Evolutionary conservation across 805 yeast species (phyloP).

Genomic region (Blastobotrys peoriensis): DNA sequence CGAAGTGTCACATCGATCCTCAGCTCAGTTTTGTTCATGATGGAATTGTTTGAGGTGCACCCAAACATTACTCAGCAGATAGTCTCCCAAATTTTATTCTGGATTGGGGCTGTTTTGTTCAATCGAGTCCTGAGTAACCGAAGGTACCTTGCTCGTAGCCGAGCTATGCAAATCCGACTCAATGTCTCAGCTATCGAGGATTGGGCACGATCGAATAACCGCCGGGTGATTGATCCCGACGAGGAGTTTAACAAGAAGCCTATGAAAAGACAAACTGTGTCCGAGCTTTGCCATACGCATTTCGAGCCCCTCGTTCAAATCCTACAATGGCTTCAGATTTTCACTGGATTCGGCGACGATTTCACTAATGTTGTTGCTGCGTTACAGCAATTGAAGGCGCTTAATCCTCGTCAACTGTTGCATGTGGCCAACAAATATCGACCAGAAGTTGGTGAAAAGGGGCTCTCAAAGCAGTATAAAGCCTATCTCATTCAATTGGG

Average conservation of each 20-base stretch:
- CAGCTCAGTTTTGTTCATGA: slow-evolving; percentile 81
- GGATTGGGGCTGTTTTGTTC: slow-evolving; percentile 67
- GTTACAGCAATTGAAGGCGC: slow-evolving; percentile 51
- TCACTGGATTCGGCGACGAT: slow-evolving; percentile 59
- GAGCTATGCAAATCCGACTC: slow-evolving; percentile 84
- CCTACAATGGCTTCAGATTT: slow-evolving; percentile 85
- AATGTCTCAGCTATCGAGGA: slow-evolving; percentile 85
- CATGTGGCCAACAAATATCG: slow-evolving; percentile 70
- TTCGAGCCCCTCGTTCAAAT: slow-evolving; percentile 70
- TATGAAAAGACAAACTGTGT: slow-evolving; percentile 36
- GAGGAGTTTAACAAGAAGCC: slow-evolving; percentile 36
- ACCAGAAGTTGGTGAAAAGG: slow-evolving; percentile 75
- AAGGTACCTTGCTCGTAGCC: slow-evolving; percentile 67
- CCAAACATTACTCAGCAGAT: slow-evolving; percentile 74
- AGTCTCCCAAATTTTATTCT: slow-evolving; percentile 68
- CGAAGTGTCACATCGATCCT: slow-evolving; percentile 75
- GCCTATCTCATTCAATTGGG: slow-evolving; percentile 37
- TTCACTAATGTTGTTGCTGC: slow-evolving; percentile 35
- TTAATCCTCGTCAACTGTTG: slow-evolving; percentile 65
- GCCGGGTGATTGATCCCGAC: slow-evolving; percentile 36
- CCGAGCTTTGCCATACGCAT: slow-evolving; percentile 58
- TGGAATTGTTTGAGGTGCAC: slow-evolving; percentile 75
- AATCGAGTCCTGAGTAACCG: slow-evolving; percentile 64
- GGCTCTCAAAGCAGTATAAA: slow-evolving; percentile 49
- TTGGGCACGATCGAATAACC: slow-evolving; percentile 76